These are phyloP conservation scores for Capsicum rhomboideum DNA, from an alignment of 257 asterid genomes.

Conservation along the genomic window DNA sequence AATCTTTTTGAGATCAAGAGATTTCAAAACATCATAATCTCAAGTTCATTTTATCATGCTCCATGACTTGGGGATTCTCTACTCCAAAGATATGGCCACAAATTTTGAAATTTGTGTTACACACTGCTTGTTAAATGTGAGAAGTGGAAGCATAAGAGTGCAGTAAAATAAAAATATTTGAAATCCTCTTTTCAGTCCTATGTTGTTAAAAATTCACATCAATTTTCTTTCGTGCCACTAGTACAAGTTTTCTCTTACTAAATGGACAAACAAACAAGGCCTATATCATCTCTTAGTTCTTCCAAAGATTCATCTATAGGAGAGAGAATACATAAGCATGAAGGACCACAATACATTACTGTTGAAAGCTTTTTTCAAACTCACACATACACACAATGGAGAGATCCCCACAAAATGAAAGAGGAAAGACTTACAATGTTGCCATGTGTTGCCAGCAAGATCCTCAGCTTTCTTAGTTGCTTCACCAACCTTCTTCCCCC, in stretches of 20 bases:
- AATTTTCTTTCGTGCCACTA: background rate
- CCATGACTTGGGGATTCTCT: background rate
- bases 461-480: slow-evolving; percentile 87
- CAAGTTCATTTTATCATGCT: background rate
- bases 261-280: background rate
- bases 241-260: background rate
- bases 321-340: background rate
- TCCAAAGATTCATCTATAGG: background rate
- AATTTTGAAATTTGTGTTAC: background rate
- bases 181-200: background rate
- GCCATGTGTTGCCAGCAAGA: slow-evolving; percentile 95
- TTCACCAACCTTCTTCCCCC: slow-evolving; percentile 92
- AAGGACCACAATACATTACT: background rate
- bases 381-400: background rate
- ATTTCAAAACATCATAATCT: background rate
- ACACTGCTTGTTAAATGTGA: background rate
- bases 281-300: background rate
- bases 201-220: background rate
- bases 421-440: slow-evolving; percentile 64
- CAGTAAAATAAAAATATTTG: background rate
- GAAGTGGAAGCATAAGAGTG: background rate
- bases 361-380: background rate
- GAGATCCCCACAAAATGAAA: background rate
- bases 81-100: background rate
- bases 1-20: background rate